phyloP scores from a whole-genome alignment of 2,329 filamentous ascomycete genomes.

The Penicillium sp. region DNA sequence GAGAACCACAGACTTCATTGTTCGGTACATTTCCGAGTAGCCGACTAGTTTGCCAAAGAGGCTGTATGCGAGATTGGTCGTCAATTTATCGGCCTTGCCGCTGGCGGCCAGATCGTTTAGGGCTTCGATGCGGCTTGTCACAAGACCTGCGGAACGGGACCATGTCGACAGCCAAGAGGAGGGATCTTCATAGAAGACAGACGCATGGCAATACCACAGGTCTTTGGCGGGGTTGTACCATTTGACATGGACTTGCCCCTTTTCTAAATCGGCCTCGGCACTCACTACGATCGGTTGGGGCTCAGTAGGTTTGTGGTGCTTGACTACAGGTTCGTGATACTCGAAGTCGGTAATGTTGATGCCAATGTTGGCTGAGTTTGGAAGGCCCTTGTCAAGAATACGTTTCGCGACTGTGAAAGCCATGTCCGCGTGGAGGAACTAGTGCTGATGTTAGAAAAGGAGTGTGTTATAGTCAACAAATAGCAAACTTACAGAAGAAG shows the following conservation, averaged over 20 bases:
- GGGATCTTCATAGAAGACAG: conserved; percentile 17
- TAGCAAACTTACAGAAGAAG: not conserved
- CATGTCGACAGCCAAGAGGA: conserved; percentile 20
- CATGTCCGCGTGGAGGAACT: conserved; percentile 19
- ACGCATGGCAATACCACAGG: not conserved
- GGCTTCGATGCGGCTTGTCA: conserved; percentile 14
- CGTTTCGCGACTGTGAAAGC: conserved; percentile 18
- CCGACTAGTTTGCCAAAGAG: conserved; percentile 31
- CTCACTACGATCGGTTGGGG: not conserved
- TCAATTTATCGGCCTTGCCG: conserved; percentile 3
- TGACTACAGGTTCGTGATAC: not conserved
- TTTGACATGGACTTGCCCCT: not conserved
- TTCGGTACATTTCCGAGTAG: conserved; percentile 29
- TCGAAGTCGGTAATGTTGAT: not conserved
- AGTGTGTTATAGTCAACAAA: not conserved
- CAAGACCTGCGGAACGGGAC: conserved; percentile 16
- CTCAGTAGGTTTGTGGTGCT: not conserved
- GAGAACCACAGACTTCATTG: conserved; percentile 34
- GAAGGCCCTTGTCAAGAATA: not conserved
- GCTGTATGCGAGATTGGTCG: conserved; percentile 29
- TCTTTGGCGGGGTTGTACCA: not conserved
- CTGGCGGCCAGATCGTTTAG: conserved; percentile 16
- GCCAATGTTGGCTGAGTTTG: not conserved
- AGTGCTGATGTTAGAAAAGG: not conserved
- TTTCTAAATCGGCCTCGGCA: not conserved